A percentile compares a stretch with the other conserved stretches of the same genome.
phyloP scores from a whole-genome alignment of 768 basidiomycete genomes.

The Fomitopsis serialis region DNA sequence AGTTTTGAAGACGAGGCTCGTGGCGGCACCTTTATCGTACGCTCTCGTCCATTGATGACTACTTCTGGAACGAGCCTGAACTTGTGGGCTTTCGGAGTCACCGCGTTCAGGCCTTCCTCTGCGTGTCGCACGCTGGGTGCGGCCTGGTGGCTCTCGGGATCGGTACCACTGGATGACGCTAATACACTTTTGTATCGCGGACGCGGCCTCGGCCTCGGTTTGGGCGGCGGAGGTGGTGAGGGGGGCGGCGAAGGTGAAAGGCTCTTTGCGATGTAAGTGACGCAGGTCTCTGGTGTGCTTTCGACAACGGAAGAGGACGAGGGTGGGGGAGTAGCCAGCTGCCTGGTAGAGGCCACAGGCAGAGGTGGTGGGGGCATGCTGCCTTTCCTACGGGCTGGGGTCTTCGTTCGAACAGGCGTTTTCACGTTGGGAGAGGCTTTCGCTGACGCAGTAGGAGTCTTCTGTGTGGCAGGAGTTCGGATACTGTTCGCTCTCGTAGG shows the following conservation, averaged over 20 bases:
- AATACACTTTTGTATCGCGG: slow-evolving; percentile 4
- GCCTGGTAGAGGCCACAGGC: neutral
- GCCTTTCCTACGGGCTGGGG: neutral
- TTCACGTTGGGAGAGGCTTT: neutral
- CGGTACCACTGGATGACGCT: too few relatives aligned
- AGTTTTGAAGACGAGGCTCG: neutral
- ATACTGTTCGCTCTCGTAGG: too few relatives aligned
- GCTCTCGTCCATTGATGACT: slow-evolving; percentile 1
- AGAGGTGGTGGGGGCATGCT: neutral
- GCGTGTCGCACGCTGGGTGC: neutral
- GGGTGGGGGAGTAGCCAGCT: slow-evolving; percentile 13
- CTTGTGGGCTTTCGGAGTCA: neutral
- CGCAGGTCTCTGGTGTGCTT: neutral
- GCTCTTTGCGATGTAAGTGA: neutral
- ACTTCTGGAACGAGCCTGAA: slow-evolving; percentile 6
- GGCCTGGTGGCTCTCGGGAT: neutral
- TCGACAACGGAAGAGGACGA: slow-evolving; percentile 11
- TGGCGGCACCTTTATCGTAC: neutral
- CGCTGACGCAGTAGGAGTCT: too few relatives aligned
- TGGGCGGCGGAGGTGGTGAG: neutral
- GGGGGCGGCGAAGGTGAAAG: neutral
- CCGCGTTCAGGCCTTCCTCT: neutral
- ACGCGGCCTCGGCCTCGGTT: slow-evolving; percentile 5
- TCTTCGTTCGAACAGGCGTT: neutral
- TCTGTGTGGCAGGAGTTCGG: too few relatives aligned